Percentiles rank a stretch among this genome's conserved stretches.
phyloP scores from a whole-genome alignment of 1,139 yeast genomes.

The Magnusiomyces suaveolens region DNA sequence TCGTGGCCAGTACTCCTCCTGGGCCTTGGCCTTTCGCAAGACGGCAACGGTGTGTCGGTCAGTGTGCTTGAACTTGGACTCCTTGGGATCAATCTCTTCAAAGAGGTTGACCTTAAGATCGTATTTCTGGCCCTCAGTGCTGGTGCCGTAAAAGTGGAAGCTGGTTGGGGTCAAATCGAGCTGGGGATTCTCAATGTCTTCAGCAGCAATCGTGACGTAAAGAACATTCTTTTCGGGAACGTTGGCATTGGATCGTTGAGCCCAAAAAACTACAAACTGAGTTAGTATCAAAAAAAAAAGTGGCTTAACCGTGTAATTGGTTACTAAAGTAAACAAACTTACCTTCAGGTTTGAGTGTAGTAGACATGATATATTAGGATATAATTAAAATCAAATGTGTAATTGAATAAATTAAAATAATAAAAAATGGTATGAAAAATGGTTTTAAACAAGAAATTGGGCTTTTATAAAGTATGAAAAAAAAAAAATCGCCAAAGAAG shows the following conservation, averaged over 20 bases:
- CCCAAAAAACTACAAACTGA: conserved; percentile 90
- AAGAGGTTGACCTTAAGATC: conserved; percentile 59
- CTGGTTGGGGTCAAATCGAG: conserved; percentile 52
- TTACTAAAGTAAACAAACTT: conserved; percentile 35
- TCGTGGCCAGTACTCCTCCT: conserved; percentile 87
- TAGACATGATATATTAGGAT: too few species aligned
- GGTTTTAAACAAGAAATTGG: too few species aligned
- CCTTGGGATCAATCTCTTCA: conserved; percentile 59
- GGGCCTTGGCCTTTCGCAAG: conserved; percentile 56
- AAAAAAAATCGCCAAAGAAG: too few species aligned
- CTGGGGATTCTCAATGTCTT: conserved; percentile 58
- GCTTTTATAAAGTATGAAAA: too few species aligned
- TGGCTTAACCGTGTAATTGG: too few species aligned
- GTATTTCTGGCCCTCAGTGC: conserved; percentile 34
- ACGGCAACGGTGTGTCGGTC: conserved; percentile 68
- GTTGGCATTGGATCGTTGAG: conserved; percentile 76
- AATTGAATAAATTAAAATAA: too few species aligned
- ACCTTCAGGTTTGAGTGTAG: conserved; percentile 37
- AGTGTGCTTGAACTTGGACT: conserved; percentile 50
- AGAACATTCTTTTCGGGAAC: conserved; percentile 67
- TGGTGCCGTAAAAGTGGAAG: conserved; percentile 46
- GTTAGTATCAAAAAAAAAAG: too few species aligned
- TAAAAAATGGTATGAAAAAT: too few species aligned
- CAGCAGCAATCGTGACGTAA: conserved; percentile 62
- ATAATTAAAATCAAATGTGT: too few species aligned